phyloP scores from a whole-genome alignment of 306 rosid genomes.

The Mimosa pudica region DNA sequence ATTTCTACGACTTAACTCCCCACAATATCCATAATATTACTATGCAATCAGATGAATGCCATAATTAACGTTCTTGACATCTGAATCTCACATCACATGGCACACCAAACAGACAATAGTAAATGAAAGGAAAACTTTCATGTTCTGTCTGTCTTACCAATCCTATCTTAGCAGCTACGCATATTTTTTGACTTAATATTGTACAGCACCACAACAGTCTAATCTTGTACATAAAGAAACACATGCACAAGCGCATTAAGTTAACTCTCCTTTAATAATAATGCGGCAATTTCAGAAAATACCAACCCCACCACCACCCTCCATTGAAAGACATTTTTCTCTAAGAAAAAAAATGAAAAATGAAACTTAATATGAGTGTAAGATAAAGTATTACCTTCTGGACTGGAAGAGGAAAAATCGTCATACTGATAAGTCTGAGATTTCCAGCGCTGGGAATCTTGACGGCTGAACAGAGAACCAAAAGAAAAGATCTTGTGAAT shows the following conservation, averaged over 20 bases:
- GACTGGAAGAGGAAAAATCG: conserved; percentile 68
- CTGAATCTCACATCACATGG: conserved; percentile 34
- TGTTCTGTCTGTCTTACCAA: conserved; percentile 7
- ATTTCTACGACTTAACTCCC: conserved; percentile 36
- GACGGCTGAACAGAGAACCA: conserved; percentile 72
- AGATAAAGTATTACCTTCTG: conserved; percentile 64
- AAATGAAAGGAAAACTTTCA: conserved; percentile 35
- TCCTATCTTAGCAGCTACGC: conserved; percentile 34
- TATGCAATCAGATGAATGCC: conserved; percentile 30
- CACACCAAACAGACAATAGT: conserved; percentile 41
- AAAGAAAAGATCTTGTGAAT: conserved; percentile 92
- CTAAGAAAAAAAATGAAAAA: neutral
- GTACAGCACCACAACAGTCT: conserved; percentile 42
- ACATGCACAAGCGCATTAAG: conserved; percentile 45
- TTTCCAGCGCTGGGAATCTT: conserved; percentile 63
- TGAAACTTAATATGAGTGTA: neutral
- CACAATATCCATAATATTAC: conserved; percentile 35
- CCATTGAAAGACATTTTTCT: conserved; percentile 1
- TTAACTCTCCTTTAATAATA: conserved; percentile 38
- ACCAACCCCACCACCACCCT: conserved; percentile 23
- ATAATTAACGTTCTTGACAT: conserved; percentile 34
- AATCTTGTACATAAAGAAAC: conserved; percentile 50
- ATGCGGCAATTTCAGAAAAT: conserved; percentile 38
- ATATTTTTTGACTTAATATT: conserved; percentile 38
- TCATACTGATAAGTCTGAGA: conserved; percentile 47